A percentile compares a stretch with the other conserved stretches of the same genome.
phyloP scores from a whole-genome alignment of 805 yeast species.

The Barnettozyma sp. region DNA sequence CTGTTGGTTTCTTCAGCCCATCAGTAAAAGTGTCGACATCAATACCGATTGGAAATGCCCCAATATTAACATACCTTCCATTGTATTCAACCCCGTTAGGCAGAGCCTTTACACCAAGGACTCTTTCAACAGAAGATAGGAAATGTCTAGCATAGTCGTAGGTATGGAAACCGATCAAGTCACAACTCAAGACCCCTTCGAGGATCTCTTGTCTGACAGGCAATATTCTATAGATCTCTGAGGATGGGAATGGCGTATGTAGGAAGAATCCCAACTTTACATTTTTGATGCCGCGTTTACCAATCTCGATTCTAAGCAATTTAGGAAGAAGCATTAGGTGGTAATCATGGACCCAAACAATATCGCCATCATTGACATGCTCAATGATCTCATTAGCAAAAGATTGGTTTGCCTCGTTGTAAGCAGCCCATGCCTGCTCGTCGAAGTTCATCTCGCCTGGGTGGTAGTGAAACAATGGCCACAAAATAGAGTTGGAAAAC shows the following conservation, averaged over 20 bases:
- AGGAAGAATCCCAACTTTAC: constrained; percentile 86
- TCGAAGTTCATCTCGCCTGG: constrained; percentile 99
- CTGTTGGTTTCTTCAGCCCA: constrained; percentile 60
- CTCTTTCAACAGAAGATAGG: constrained; percentile 78
- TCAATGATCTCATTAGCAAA: constrained; percentile 72
- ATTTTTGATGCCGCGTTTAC: constrained; percentile 37
- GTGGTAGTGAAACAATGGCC: constrained; percentile 98
- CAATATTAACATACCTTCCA: constrained; percentile 74
- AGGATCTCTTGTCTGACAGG: constrained; percentile 93
- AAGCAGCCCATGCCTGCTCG: constrained; percentile 97
- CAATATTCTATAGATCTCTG: constrained; percentile 90
- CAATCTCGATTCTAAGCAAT: constrained; percentile 63
- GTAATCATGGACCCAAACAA: constrained; percentile 97
- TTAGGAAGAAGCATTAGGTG: constrained; percentile 94
- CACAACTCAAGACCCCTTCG: constrained; percentile 88
- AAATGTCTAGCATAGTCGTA: constrained; percentile 98
- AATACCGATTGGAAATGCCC: constrained; percentile 98
- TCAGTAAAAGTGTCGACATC: constrained; percentile 87
- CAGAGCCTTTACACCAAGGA: constrained; percentile 71
- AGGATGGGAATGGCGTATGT: constrained; percentile 97
- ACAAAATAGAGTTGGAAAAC: constrained; percentile 84
- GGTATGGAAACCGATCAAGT: constrained; percentile 96
- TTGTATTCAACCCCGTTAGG: constrained; percentile 86
- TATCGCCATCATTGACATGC: constrained; percentile 67
- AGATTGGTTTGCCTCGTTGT: constrained; percentile 80